Conservation (phyloP, 2,329 filamentous ascomycete genomes). For the Fusarium caatingaense region DNA sequence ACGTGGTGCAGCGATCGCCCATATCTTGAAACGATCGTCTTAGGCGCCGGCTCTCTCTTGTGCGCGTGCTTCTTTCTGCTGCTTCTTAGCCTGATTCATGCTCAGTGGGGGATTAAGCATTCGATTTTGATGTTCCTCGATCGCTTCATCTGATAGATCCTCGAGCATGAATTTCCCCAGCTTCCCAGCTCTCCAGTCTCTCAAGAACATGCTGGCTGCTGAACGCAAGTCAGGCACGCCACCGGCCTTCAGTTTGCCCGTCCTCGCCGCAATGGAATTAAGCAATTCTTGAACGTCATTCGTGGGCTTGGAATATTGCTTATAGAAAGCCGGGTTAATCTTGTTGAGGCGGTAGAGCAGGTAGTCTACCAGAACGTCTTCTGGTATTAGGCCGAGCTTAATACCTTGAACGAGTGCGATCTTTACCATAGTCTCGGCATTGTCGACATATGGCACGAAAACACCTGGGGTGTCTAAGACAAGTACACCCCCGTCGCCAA, state of each 20-base stretch:
- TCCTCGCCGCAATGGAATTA: conserved; percentile 74
- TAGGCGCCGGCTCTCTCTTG: conserved; percentile 53
- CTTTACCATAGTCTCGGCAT: conserved; percentile 92
- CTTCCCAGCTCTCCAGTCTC: conserved; percentile 82
- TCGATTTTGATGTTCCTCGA: conserved; percentile 62
- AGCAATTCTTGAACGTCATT: conserved; percentile 85
- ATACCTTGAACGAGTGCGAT: conserved; percentile 91
- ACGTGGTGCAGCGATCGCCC: conserved; percentile 18
- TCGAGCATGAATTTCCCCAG: conserved; percentile 85
- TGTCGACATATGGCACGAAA: conserved; percentile 89
- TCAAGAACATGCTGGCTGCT: conserved; percentile 82
- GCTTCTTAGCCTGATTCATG: conserved; percentile 75
- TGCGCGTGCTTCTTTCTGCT: conserved; percentile 69
- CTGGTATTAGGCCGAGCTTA: conserved; percentile 85
- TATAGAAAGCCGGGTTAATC: conserved; percentile 71
- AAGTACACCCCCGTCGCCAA: conserved; percentile 74
- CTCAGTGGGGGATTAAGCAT: conserved; percentile 65
- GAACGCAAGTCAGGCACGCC: conserved; percentile 77
- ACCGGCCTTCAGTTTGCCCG: conserved; percentile 80
- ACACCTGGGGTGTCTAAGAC: conserved; percentile 94
- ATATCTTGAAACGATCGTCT: conserved; percentile 24
- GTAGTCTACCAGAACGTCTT: conserved; percentile 87
- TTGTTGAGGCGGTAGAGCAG: conserved; percentile 86
- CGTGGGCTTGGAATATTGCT: conserved; percentile 74
- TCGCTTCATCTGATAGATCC: conserved; percentile 70